Conservation (phyloP, 2,329 filamentous ascomycete genomes). For the Amphichorda felina region DNA sequence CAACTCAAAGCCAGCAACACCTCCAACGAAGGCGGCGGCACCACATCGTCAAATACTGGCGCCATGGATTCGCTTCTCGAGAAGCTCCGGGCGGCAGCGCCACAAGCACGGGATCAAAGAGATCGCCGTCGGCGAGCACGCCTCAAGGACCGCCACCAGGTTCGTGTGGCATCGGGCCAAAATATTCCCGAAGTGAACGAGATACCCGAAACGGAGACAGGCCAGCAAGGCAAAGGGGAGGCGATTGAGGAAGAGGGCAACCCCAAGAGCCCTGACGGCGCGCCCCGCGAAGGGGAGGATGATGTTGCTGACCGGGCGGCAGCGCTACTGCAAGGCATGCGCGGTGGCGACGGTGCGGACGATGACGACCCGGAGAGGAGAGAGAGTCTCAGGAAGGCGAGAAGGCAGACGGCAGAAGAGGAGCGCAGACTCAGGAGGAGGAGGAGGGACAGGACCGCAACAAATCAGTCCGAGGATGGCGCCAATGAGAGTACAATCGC, state of each 20-base stretch:
- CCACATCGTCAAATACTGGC: slow-evolving; percentile 61
- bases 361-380: slow-evolving; percentile 37
- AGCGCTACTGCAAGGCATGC: slow-evolving; percentile 71
- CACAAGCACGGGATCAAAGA: slow-evolving; percentile 77
- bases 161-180: slow-evolving; percentile 80
- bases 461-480: slow-evolving; percentile 5
- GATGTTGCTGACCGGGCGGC: slow-evolving; percentile 82
- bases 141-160: slow-evolving; percentile 82
- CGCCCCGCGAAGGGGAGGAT: slow-evolving; percentile 39
- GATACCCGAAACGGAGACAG: slow-evolving; percentile 41
- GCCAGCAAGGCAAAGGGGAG: slow-evolving; percentile 19
- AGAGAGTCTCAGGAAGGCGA: slow-evolving; percentile 46
- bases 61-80: slow-evolving; percentile 94
- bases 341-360: slow-evolving; percentile 51
- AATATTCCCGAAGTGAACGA: slow-evolving; percentile 64
- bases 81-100: slow-evolving; percentile 87
- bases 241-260: slow-evolving; percentile 35
- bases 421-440: slow-evolving; percentile 58
- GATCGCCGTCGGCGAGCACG: slow-evolving; percentile 79
- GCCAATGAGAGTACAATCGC: slow-evolving; percentile 5
- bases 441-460: slow-evolving; percentile 44
- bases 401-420: slow-evolving; percentile 66
- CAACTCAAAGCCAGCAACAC: slow-evolving; percentile 50
- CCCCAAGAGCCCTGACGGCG: slow-evolving; percentile 37
- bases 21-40: slow-evolving; percentile 30